Conservation (phyloP, 2,329 filamentous ascomycete genomes). For the Pyricularia pennisetigena region DNA sequence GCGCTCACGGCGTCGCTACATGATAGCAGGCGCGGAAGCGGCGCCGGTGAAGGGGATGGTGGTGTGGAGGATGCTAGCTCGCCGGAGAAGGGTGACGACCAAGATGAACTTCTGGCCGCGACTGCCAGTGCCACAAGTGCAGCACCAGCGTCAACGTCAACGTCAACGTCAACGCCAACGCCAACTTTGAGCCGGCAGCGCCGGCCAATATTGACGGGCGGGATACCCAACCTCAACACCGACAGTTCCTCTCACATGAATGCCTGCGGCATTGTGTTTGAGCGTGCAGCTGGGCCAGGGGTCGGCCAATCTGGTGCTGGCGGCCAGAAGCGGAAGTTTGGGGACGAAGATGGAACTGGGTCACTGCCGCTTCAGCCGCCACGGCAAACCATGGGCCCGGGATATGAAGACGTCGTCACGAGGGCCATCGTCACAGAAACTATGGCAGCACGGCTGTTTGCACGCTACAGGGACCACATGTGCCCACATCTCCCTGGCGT, state of each 20-base stretch:
- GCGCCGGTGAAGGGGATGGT: slow-evolving; percentile 1
- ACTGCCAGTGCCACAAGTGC: not conserved
- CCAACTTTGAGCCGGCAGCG: not conserved
- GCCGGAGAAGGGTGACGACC: not conserved
- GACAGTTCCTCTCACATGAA: not conserved
- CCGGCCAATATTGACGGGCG: not conserved
- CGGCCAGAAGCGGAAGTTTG: slow-evolving; percentile 30
- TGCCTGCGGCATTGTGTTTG: not conserved
- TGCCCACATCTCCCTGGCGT: slow-evolving; percentile 52
- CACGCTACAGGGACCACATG: slow-evolving; percentile 50
- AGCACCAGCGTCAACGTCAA: not conserved
- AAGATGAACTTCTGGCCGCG: not conserved
- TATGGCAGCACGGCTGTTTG: slow-evolving; percentile 43
- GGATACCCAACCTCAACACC: not conserved
- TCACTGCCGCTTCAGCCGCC: slow-evolving; percentile 1
- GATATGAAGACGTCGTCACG: slow-evolving; percentile 43
- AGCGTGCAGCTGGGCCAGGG: slow-evolving; percentile 13
- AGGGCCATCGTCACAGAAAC: slow-evolving; percentile 48
- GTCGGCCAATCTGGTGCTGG: not conserved
- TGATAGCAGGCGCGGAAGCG: slow-evolving; percentile 26
- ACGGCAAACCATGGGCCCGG: slow-evolving; percentile 10
- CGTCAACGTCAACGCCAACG: too few species aligned
- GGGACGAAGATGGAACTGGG: slow-evolving; percentile 13
- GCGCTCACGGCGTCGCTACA: slow-evolving; percentile 73
- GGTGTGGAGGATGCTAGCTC: not conserved